These are phyloP conservation scores for Leccinum pachyderme DNA, from an alignment of 1,284 basidiomycete genomes.

Conservation along the genomic window DNA sequence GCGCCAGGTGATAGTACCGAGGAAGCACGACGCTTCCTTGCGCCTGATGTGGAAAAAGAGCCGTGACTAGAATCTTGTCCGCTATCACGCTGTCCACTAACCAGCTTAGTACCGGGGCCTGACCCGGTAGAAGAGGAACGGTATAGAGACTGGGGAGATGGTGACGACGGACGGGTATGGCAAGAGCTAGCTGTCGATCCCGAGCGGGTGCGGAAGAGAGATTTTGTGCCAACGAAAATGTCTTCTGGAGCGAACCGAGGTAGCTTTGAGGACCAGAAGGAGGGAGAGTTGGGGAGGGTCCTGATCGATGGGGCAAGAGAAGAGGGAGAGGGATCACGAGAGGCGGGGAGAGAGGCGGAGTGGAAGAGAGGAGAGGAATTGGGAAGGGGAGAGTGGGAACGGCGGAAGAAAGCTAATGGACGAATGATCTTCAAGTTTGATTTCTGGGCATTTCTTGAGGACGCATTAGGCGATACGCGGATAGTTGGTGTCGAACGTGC, in stretches of 20 bases:
- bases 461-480: conserved; percentile 11
- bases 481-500: conserved; percentile 23
- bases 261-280: conserved; percentile 13
- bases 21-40: conserved; percentile 29
- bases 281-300: conserved; percentile 21
- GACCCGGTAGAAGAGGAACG: conserved; percentile 18
- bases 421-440: conserved; percentile 34
- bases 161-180: conserved; percentile 13
- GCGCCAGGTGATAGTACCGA: conserved; percentile 24
- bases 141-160: conserved; percentile 10
- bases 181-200: conserved; percentile 19
- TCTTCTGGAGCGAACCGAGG: conserved; percentile 41
- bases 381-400: conserved; percentile 34
- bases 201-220: conserved; percentile 48
- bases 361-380: conserved; percentile 15
- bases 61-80: not conserved
- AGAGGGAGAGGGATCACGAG: conserved; percentile 12
- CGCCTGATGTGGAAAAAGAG: conserved; percentile 21
- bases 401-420: conserved; percentile 23
- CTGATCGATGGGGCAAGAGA: conserved; percentile 14
- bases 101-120: not conserved
- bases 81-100: conserved; percentile 3
- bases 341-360: conserved; percentile 18
- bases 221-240: conserved; percentile 43
- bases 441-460: conserved; percentile 28